Percentiles rank a stretch among this genome's conserved stretches.
Conservation (phyloP, 495 filamentous ascomycete species). For the Aspergillus sclerotioniger region DNA sequence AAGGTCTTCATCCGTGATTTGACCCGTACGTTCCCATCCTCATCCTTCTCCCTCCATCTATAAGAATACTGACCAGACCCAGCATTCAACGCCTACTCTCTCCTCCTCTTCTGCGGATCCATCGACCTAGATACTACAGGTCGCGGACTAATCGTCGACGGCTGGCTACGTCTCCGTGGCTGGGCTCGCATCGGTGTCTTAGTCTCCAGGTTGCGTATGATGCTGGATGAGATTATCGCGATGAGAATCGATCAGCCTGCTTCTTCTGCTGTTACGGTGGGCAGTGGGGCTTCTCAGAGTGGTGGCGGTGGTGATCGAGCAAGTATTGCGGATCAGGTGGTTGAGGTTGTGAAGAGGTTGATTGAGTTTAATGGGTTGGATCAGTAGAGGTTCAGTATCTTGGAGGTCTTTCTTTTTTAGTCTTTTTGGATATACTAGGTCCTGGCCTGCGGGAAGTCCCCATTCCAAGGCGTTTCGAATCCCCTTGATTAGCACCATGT, state of each 20-base stretch:
- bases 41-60: conserved; percentile 2
- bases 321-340: conserved; percentile 59
- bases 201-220: conserved; percentile 74
- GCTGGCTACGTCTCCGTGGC: conserved; percentile 84
- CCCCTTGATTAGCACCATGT: too few species aligned
- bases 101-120: conserved; percentile 85
- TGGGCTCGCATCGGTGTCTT: conserved; percentile 95
- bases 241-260: conserved; percentile 74
- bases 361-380: conserved; percentile 89
- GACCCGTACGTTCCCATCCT: conserved; percentile 62
- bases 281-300: conserved; percentile 21
- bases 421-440: neutral
- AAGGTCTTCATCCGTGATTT: conserved; percentile 86
- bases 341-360: conserved; percentile 71
- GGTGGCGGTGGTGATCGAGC: conserved; percentile 5
- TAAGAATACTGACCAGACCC: neutral
- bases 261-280: neutral
- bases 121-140: conserved; percentile 86
- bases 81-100: conserved; percentile 89
- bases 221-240: conserved; percentile 82
- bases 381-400: conserved; percentile 35
- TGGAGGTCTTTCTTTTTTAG: conserved; percentile 5
- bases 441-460: too few species aligned
- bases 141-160: conserved; percentile 85
- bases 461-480: too few species aligned